These are phyloP conservation scores for Trichosporon sp. DNA, from an alignment of 1,284 basidiomycete species.

Conservation along the genomic window DNA sequence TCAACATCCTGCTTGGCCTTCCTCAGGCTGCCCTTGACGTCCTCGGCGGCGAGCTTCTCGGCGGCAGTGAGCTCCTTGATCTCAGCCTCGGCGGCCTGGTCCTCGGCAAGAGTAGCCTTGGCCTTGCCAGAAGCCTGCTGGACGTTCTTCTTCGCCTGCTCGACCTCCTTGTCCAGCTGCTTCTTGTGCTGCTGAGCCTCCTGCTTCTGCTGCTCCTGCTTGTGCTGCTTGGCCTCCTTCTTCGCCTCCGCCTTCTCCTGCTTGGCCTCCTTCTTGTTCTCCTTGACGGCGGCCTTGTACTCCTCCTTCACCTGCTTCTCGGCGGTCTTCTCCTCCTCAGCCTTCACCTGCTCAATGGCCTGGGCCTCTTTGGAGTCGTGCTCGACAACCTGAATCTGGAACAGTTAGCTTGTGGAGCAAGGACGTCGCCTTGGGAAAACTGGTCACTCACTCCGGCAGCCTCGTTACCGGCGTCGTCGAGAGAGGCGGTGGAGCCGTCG, in stretches of 20 bases:
- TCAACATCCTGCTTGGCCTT: conserved; percentile 9
- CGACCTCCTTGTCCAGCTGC: background rate
- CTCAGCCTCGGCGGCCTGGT: conserved; percentile 8
- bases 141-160: conserved; percentile 10
- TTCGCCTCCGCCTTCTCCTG: conserved; percentile 61
- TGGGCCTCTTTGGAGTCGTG: conserved; percentile 12
- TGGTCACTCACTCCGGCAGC: background rate
- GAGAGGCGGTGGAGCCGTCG: conserved; percentile 37
- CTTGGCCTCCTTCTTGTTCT: conserved; percentile 44
- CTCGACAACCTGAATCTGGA: conserved; percentile 4
- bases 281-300: conserved; percentile 27
- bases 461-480: conserved; percentile 33
- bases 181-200: background rate
- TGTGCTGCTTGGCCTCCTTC: conserved; percentile 47
- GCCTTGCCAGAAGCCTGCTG: background rate
- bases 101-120: background rate
- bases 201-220: background rate
- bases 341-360: conserved; percentile 29
- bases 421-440: too few species aligned
- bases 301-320: conserved; percentile 36
- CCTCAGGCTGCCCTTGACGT: conserved; percentile 10
- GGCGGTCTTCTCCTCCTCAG: conserved; percentile 35
- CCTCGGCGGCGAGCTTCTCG: conserved; percentile 12
- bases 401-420: background rate
- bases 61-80: conserved; percentile 18